These are phyloP conservation scores for Petunia hybrid DNA, from an alignment of 305 asterid genomes.

Conservation along the genomic window DNA sequence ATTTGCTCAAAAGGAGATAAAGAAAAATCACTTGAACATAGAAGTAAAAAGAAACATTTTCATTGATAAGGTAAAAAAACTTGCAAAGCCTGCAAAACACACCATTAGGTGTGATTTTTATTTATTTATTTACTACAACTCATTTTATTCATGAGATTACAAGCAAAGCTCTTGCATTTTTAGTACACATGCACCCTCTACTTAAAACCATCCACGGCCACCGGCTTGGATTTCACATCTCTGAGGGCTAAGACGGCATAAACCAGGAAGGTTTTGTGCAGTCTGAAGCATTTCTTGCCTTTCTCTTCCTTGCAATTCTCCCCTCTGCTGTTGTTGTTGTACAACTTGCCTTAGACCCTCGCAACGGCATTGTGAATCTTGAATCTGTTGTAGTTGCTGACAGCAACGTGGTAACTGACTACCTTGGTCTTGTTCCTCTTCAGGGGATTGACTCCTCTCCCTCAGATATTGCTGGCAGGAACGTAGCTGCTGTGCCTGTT, in stretches of 20 bases:
- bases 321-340: slow-evolving; percentile 34
- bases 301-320: slow-evolving; percentile 41
- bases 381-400: slow-evolving; percentile 47
- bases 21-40: not conserved
- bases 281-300: slow-evolving; percentile 52
- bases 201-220: not conserved
- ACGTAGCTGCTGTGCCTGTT: slow-evolving; percentile 38
- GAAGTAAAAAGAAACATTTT: not conserved
- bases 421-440: not conserved
- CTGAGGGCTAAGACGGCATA: slow-evolving; percentile 55
- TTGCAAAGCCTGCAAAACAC: not conserved
- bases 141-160: not conserved
- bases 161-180: not conserved
- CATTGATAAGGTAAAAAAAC: not conserved
- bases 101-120: not conserved
- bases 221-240: slow-evolving; percentile 27
- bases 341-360: slow-evolving; percentile 41
- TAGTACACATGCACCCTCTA: not conserved
- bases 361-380: slow-evolving; percentile 43
- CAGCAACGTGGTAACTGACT: slow-evolving; percentile 41
- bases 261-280: slow-evolving; percentile 49
- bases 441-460: slow-evolving; percentile 38
- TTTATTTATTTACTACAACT: not conserved
- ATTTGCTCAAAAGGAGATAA: not conserved
- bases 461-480: slow-evolving; percentile 52